Evolutionary conservation across 2,329 filamentous ascomycete genomes (phyloP), one percentile per base, ranked within the genome.

Genomic region (Penicillium sp.): DNA sequence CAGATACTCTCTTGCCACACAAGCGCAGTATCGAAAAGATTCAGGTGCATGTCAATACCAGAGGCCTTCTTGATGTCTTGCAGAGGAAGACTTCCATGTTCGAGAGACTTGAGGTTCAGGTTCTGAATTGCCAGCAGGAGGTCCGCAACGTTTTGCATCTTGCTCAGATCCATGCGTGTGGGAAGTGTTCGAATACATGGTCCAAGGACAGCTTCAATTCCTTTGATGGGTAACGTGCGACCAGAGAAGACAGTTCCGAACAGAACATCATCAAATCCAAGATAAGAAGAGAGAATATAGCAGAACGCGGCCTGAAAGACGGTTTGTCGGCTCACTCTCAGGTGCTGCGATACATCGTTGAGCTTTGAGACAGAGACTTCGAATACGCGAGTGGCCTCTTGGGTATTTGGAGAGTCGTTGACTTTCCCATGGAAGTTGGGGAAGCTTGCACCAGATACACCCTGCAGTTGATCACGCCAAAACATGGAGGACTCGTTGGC

Each of bases 161-260:
- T 74, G 1, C 74, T 72, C 0, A 87, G 62, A 52, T 89, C 77
- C 4, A 86, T 70, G n/a, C 90, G 80, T 1, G 90, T 74, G 1
- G 92, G 92, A 6, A 94, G 71, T 0, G 89, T 87, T 1, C 85
- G 77, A 45, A 96, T 84, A 61, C 88, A 94, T 9, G 92, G 92
- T 0, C 92, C 92, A 50, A 92, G 76, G 3, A 92, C 81, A 1
- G 81, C 75, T 56, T 95, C 90, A 30, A 95, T 83, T 0, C 79
- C 82, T 4, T 78, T 66, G 2, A 96, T 67, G 0, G 89, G 82
- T n/a, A 91, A 69, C 1, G 87, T 90, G 48, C 92, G 81, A 1
- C 91, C 91, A 9, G 91, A 95, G 11, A 88, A 88, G 4, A 96
- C 89, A 1, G 84, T 87, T 0, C 92, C 92, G 35, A 95, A 81